Conservation (phyloP, 179 eudicot species). For the Actinidia chinensis region DNA sequence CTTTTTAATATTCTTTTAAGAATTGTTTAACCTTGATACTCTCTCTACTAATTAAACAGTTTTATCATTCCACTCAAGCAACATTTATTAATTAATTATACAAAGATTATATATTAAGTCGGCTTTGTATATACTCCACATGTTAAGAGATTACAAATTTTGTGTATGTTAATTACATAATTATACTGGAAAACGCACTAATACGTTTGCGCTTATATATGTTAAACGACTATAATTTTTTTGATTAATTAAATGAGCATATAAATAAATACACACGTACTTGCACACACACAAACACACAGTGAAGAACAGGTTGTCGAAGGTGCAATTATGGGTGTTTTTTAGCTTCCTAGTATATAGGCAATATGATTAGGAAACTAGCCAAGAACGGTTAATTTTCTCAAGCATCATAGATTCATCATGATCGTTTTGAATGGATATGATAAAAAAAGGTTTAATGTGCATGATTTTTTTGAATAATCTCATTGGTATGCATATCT, state of each 20-base stretch:
- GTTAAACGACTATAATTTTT: too few relatives aligned
- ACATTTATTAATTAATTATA: too few relatives aligned
- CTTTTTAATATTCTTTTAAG: slow-evolving; percentile 7
- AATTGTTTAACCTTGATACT: background rate
- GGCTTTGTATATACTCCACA: background rate
- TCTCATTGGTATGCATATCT: too few relatives aligned
- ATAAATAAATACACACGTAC: too few relatives aligned
- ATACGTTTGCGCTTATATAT: too few relatives aligned
- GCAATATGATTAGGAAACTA: background rate
- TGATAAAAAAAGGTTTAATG: background rate
- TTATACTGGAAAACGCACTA: too few relatives aligned
- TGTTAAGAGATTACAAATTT: background rate
- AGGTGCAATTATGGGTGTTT: too few relatives aligned
- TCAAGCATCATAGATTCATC: background rate
- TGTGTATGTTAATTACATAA: background rate
- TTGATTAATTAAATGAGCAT: too few relatives aligned
- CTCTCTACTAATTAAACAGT: background rate
- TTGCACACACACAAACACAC: too few relatives aligned
- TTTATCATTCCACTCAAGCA: background rate
- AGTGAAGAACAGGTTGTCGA: too few relatives aligned
- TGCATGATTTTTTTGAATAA: too few relatives aligned
- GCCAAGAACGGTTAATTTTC: background rate
- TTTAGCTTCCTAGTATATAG: background rate
- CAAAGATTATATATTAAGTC: background rate
- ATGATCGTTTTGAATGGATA: background rate